Percentiles rank a stretch among this genome's conserved stretches.
Conservation (phyloP, 805 yeast species). For the Teunomyces kruisii region DNA sequence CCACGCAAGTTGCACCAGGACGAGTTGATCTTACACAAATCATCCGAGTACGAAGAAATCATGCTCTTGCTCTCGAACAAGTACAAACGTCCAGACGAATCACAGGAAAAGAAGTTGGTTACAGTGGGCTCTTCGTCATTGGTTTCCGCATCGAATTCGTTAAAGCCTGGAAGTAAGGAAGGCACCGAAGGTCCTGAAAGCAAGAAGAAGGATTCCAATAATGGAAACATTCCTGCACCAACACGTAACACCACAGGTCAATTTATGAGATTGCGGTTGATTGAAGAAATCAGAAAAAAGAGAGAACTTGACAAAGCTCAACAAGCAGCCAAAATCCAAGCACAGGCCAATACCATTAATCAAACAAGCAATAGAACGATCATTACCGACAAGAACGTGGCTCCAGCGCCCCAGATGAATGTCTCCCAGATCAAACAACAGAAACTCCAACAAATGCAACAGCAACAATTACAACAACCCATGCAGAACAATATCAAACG, state of each 20-base stretch:
- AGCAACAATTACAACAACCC: conserved; percentile 17
- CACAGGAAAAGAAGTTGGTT: conserved; percentile 38
- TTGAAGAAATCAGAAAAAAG: conserved; percentile 80
- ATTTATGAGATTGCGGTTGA: conserved; percentile 82
- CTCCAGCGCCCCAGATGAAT: conserved; percentile 19
- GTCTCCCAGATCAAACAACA: conserved; percentile 19
- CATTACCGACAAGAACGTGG: conserved; percentile 14
- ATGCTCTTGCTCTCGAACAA: conserved; percentile 56
- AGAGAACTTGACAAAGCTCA: conserved; percentile 46
- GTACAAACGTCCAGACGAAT: conserved; percentile 38
- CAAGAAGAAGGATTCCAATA: conserved; percentile 17
- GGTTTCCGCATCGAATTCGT: conserved; percentile 14
- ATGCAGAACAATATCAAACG: neutral
- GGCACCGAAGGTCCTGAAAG: conserved; percentile 31
- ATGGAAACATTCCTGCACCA: conserved; percentile 16
- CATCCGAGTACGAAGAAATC: conserved; percentile 81
- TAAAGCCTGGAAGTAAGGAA: conserved; percentile 19
- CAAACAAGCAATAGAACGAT: conserved; percentile 39
- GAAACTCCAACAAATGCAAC: conserved; percentile 25
- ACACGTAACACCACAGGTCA: conserved; percentile 49
- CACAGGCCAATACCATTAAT: conserved; percentile 28
- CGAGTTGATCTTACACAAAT: conserved; percentile 56
- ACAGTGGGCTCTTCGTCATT: conserved; percentile 33
- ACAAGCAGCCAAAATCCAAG: conserved; percentile 42
- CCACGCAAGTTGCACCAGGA: conserved; percentile 42